Evolutionary conservation across 345 rosid species (phyloP).

Genomic region (Hibiscus mutabilis): DNA sequence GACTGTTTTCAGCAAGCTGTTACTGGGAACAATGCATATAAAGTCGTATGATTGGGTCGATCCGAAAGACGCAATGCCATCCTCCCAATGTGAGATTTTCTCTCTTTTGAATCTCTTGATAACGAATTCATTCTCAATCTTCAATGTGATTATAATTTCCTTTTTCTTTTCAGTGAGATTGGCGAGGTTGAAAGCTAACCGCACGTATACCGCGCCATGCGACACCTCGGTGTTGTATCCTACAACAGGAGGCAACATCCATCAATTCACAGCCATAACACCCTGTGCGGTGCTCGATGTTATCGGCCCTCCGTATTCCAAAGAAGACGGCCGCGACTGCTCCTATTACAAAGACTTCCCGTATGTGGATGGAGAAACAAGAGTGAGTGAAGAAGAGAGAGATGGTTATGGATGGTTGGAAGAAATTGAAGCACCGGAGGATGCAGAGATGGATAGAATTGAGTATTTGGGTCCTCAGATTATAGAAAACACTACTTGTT

Average conservation of each 20-base stretch:
- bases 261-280: conserved; percentile 51
- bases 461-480: conserved; percentile 46
- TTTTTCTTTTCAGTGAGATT: conserved; percentile 36
- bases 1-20: conserved; percentile 43
- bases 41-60: conserved; percentile 57
- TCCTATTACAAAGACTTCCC: conserved; percentile 49
- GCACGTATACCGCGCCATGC: conserved; percentile 46
- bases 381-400: conserved; percentile 21
- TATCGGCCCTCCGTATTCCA: conserved; percentile 66
- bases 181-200: conserved; percentile 33
- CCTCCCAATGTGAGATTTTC: conserved; percentile 28
- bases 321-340: conserved; percentile 52
- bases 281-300: conserved; percentile 68
- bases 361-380: conserved; percentile 32
- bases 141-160: neutral
- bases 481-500: conserved; percentile 5
- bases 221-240: conserved; percentile 57
- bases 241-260: conserved; percentile 70
- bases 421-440: conserved; percentile 51
- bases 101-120: neutral
- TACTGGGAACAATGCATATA: conserved; percentile 58
- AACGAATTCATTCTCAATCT: neutral
- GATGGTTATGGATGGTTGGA: conserved; percentile 35
- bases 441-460: conserved; percentile 43
- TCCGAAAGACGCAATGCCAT: conserved; percentile 1